Percentiles rank a stretch among this genome's conserved stretches.
These are phyloP conservation scores for Phytophthora agathidicida DNA, from an alignment of 352 stramenopile genomes.

Conservation along the genomic window DNA sequence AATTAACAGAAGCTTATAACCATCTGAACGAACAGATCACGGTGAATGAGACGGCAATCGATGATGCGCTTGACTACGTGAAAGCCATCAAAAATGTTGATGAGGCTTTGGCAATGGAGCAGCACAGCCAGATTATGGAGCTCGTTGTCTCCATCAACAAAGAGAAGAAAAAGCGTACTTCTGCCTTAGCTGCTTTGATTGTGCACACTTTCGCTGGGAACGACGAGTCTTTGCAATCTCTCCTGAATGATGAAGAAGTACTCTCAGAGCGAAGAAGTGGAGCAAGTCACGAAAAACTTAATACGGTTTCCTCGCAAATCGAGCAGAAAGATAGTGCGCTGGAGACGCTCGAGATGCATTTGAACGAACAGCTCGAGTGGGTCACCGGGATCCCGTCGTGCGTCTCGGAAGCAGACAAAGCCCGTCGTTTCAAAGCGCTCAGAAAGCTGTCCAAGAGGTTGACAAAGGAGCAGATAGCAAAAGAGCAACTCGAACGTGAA, in stretches of 20 bases:
- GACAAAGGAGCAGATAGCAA: constrained; percentile 18
- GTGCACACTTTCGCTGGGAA: constrained; percentile 7
- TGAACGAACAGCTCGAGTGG: constrained; percentile 28
- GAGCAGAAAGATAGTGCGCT: constrained; percentile 15
- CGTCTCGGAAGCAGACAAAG: constrained; percentile 7
- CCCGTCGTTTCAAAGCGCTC: constrained; percentile 11
- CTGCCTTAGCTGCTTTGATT: constrained; percentile 24
- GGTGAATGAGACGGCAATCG: constrained; percentile 30
- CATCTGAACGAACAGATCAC: constrained; percentile 22
- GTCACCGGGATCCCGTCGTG: constrained; percentile 4
- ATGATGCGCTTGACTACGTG: constrained; percentile 26
- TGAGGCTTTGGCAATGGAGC: constrained; percentile 18
- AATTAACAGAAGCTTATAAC: constrained; percentile 24
- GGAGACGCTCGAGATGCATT: constrained; percentile 15
- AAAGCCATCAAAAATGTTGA: constrained; percentile 29
- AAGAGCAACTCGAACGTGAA: constrained; percentile 14
- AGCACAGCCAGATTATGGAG: constrained; percentile 32
- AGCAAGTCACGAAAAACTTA: constrained; percentile 11
- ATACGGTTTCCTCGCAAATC: constrained; percentile 17
- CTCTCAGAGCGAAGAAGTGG: not conserved
- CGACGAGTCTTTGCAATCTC: constrained; percentile 6
- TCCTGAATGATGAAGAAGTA: constrained; percentile 9
- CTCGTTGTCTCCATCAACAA: constrained; percentile 30
- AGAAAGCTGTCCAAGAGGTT: constrained; percentile 17
- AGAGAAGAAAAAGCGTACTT: constrained; percentile 18